These are phyloP conservation scores for Crithidia thermophila DNA, from an alignment of 208 protist species.

Conservation along the genomic window DNA sequence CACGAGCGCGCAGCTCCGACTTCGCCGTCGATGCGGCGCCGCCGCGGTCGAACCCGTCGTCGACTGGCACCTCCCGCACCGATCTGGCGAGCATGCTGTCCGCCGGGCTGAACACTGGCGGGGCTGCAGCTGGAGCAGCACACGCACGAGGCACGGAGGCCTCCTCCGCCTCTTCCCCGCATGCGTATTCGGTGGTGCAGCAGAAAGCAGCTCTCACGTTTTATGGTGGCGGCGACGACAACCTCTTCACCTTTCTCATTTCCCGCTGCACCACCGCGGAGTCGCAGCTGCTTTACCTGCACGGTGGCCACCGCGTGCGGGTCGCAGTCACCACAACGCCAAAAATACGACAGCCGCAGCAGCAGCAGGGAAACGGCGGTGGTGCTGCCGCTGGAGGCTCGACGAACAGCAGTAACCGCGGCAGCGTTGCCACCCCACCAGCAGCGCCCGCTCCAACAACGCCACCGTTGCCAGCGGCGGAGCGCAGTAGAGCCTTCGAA, in stretches of 20 bases:
- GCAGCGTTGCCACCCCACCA: slow-evolving; percentile 7
- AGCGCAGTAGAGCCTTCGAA: not conserved
- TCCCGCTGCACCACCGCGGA: slow-evolving; percentile 15
- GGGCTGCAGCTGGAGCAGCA: no score
- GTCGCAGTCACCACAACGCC: slow-evolving; percentile 12
- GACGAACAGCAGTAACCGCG: no score
- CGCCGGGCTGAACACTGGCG: not conserved
- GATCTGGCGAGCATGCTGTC: slow-evolving; percentile 1
- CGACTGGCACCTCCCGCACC: not conserved
- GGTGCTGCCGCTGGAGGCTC: not conserved
- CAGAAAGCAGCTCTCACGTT: slow-evolving; percentile 18
- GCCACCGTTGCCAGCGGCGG: not conserved
- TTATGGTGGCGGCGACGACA: slow-evolving; percentile 31
- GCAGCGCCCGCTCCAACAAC: not conserved
- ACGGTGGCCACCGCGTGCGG: slow-evolving; percentile 24
- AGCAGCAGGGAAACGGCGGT: not conserved
- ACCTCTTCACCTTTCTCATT: slow-evolving; percentile 32
- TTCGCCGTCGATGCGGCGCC: not conserved
- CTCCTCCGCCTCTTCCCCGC: not conserved
- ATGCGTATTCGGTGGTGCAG: slow-evolving; percentile 34
- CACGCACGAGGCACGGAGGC: slow-evolving; percentile 1
- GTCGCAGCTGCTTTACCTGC: slow-evolving; percentile 34
- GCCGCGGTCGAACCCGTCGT: slow-evolving; percentile 7
- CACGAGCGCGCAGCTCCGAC: slow-evolving; percentile 18
- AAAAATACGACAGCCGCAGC: not conserved